Evolutionary conservation across 2,329 filamentous ascomycete genomes (phyloP).

Genomic region (Aspergillus sp.): DNA sequence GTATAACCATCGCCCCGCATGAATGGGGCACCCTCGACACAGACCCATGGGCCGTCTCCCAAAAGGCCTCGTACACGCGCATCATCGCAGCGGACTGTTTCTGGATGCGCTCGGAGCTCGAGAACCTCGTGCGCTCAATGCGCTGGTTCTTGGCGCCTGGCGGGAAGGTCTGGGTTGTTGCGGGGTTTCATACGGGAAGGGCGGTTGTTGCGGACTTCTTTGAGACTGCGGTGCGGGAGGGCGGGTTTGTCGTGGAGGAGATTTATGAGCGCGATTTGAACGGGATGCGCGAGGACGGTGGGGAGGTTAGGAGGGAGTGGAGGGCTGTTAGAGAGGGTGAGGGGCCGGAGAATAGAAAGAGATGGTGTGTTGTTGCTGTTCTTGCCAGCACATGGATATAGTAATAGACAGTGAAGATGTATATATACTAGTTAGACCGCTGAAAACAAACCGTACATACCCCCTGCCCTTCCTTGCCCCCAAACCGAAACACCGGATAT

Average conservation of each 20-base stretch:
- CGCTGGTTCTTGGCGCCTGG: conserved; percentile 44
- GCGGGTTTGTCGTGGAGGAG: conserved; percentile 43
- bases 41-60: conserved; percentile 28
- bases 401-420: too few relatives aligned
- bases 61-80: conserved; percentile 41
- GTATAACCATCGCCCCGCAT: conserved; percentile 42
- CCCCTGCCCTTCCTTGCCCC: conserved; percentile 77
- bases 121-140: conserved; percentile 48
- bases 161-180: conserved; percentile 43
- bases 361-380: conserved; percentile 50
- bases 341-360: conserved; percentile 43
- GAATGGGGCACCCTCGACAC: conserved; percentile 44
- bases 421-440: conserved; percentile 23
- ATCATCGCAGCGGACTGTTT: conserved; percentile 55
- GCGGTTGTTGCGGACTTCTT: conserved; percentile 50
- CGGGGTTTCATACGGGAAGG: conserved; percentile 53
- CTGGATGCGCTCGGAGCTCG: conserved; percentile 52
- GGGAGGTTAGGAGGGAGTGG: conserved; percentile 38
- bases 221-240: conserved; percentile 31
- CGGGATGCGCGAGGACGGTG: conserved; percentile 26
- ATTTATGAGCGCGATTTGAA: conserved; percentile 50
- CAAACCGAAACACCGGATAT: conserved; percentile 84
- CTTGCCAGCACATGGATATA: conserved; percentile 10
- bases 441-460: conserved; percentile 81
- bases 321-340: conserved; percentile 42